Percentiles rank a stretch among this genome's conserved stretches.
phyloP scores from a whole-genome alignment of 257 asterid genomes.

The Nicotiana knightiana region DNA sequence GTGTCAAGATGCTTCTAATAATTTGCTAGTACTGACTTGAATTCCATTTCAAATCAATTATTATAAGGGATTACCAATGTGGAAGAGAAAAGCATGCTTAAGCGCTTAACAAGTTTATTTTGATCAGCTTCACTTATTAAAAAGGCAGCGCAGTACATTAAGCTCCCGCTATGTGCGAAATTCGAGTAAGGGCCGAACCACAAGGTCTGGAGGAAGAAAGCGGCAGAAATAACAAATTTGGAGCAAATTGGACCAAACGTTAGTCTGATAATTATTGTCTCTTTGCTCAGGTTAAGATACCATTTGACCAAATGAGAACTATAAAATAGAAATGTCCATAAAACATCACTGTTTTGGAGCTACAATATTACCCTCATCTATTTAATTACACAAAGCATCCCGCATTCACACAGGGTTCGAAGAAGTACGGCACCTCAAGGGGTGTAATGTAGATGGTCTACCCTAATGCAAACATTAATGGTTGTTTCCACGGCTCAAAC shows the following conservation, averaged over 20 bases:
- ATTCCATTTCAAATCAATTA: not conserved
- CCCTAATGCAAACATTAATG: too few relatives aligned
- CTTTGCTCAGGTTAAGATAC: not conserved
- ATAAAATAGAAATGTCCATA: not conserved
- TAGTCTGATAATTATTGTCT: not conserved
- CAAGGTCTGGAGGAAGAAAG: too few relatives aligned
- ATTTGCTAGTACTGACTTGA: not conserved
- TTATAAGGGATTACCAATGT: not conserved
- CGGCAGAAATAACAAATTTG: too few relatives aligned
- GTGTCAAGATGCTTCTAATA: not conserved
- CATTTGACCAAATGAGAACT: not conserved
- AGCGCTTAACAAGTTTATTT: not conserved
- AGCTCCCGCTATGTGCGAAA: too few relatives aligned
- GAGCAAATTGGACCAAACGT: not conserved
- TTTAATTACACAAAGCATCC: not conserved
- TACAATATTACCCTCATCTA: not conserved
- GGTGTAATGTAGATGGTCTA: too few relatives aligned
- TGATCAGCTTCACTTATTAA: not conserved
- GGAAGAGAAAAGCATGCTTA: not conserved
- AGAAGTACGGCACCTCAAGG: too few relatives aligned
- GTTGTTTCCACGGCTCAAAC: too few relatives aligned
- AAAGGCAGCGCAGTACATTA: too few relatives aligned
- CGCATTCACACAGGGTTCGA: too few relatives aligned
- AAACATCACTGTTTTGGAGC: not conserved
- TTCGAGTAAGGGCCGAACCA: too few relatives aligned